Conservation (phyloP, 495 filamentous ascomycete genomes). For the Tuber magnatum region DNA sequence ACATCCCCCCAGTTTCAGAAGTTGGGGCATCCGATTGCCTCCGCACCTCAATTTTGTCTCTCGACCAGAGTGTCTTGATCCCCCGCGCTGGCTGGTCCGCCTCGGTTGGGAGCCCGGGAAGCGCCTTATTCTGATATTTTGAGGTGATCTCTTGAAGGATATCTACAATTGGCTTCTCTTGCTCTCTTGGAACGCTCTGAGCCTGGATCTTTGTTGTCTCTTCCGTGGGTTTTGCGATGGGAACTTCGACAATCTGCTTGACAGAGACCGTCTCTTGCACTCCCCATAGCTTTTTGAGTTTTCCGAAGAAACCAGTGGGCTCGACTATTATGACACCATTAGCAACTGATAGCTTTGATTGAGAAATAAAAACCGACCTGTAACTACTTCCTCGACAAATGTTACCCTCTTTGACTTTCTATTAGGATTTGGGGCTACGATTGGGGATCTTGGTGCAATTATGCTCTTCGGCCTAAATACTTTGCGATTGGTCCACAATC, state of each 20-base stretch:
- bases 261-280: constrained; percentile 11
- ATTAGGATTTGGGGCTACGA: background rate
- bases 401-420: constrained; percentile 27
- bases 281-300: constrained; percentile 32
- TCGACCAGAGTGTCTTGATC: constrained; percentile 12
- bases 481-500: constrained; percentile 21
- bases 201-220: background rate
- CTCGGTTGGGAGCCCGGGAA: constrained; percentile 17
- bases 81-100: constrained; percentile 1
- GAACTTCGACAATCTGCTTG: background rate
- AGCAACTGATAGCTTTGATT: background rate
- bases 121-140: constrained; percentile 24
- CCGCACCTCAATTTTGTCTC: background rate
- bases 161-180: background rate
- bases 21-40: background rate
- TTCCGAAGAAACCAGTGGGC: constrained; percentile 24
- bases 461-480: constrained; percentile 24
- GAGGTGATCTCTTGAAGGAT: constrained; percentile 15
- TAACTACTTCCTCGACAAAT: constrained; percentile 31
- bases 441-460: constrained; percentile 6
- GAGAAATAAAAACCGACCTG: constrained; percentile 13
- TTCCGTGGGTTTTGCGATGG: background rate
- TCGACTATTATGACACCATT: constrained; percentile 23
- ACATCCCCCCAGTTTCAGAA: background rate
- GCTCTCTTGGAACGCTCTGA: background rate